Evolutionary conservation across 164 flowering plant genomes (phyloP), one percentile per base, ranked within the genome.

Genomic region (Umbilicus rupestris): DNA sequence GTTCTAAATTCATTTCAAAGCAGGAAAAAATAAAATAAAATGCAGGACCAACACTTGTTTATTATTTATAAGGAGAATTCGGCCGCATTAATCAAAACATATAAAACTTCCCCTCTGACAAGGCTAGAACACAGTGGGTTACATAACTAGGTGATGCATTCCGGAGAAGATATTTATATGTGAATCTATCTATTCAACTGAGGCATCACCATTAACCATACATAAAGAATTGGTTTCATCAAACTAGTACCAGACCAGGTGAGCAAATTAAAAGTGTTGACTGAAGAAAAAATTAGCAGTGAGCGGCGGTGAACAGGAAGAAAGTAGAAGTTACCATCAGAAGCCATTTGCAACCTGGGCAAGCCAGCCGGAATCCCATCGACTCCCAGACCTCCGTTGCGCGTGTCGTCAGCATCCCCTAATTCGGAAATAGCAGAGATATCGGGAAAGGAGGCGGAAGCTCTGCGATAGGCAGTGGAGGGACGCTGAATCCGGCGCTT

Each of bases 311-410:
- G 6, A 35, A 35, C 37, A 35, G 0, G 37, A 35, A 35, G 37
- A 35, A 35, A 33, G 44, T 33, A 41, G 7, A 4, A 63, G 75
- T 63, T 84, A 90, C 98, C 97, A 86, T 87, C 89, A 29, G 84
- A 74, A 65, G 85, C 78, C 69, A 85, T 86, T 49, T 81, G 89
- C 33, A 94, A 78, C 75, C 81, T 76, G 16, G 98, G 93, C 77
- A 94, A 79, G 0, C 97, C 98, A 3, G 78, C 75, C 14, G 98
- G 98, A 73, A 94, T 87, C 31, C 73, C 77, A 16, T 85, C 88
- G 14, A 77, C 77, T 2, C 5, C 70, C 68, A 71, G 64, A 19
- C 88, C 91, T 16, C 88, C 95, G 58, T 80, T 85, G 60, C 73
- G 69, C 73, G 59, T 74, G 74, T 74, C 80, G n/a, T 75, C 84